Conservation (phyloP, 1,284 basidiomycete species). For the Polyporus tsugae region DNA sequence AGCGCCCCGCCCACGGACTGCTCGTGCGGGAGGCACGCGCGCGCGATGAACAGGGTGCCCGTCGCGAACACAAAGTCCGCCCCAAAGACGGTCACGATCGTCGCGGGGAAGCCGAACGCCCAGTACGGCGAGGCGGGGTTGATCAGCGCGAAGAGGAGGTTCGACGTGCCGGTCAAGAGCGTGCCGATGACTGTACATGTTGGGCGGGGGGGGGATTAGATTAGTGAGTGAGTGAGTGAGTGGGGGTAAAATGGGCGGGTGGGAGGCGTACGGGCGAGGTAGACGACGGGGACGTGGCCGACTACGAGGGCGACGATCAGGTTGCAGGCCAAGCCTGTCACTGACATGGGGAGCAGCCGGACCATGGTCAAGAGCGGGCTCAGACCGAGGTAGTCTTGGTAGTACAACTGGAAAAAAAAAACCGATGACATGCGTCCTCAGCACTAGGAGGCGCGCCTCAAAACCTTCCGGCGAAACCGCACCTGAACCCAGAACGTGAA, state of each 20-base stretch:
- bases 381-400: slow-evolving; percentile 67
- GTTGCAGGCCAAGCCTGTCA: slow-evolving; percentile 77
- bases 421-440: not conserved
- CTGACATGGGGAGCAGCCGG: slow-evolving; percentile 79
- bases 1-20: slow-evolving; percentile 82
- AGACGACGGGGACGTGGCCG: slow-evolving; percentile 60
- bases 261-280: slow-evolving; percentile 59
- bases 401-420: slow-evolving; percentile 58
- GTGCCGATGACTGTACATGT: slow-evolving; percentile 58
- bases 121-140: slow-evolving; percentile 71
- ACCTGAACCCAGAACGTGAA: slow-evolving; percentile 68
- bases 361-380: slow-evolving; percentile 76
- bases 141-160: slow-evolving; percentile 79
- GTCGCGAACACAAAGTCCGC: slow-evolving; percentile 83
- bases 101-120: slow-evolving; percentile 84
- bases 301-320: slow-evolving; percentile 71
- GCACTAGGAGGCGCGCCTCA: not conserved
- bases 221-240: not conserved
- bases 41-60: slow-evolving; percentile 81
- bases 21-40: slow-evolving; percentile 75
- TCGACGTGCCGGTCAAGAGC: slow-evolving; percentile 67
- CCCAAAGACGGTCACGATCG: slow-evolving; percentile 76
- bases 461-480: slow-evolving; percentile 16
- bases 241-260: not conserved
- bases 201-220: not conserved